Evolutionary conservation across 2,329 filamentous ascomycete genomes (phyloP), one percentile per base, ranked within the genome.

Genomic region (Periconia sp.): DNA sequence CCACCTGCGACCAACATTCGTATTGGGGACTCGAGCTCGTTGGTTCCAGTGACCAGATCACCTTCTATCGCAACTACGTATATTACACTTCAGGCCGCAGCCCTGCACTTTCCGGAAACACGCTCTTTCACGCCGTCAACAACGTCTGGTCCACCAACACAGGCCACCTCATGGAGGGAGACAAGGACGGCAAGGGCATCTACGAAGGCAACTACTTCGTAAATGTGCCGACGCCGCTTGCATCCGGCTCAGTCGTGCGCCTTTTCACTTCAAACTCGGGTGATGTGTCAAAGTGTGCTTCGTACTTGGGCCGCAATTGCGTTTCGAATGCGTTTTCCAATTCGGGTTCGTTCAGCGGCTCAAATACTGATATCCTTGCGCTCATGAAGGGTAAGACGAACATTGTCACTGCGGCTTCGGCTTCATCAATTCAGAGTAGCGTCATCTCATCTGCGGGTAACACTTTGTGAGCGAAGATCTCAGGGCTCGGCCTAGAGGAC

Each of bases 1-100:
- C 54, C 3, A 30, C 34, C 36, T 57, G 54, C 40, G 48, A 57
- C 30, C 45, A 41, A 28, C 46, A 56, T 29, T 43, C 53, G 23
- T 57, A 57, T 42, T 57, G 52, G 54, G 46, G 41, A 18, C 40
- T 54, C 18, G 49, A 53, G 28, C 48, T 57, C 38, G 45, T 51
- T 23, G 54, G 49, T 18, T 41, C 33, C 9, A 50, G 40, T 38
- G 54, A 57, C 37, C 25, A 37, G 8, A 56, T 57, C 36, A 55
- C 52, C 25, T 46, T 53, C 44, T 45, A 49, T 24, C 35, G 39
- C 39, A 57, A 56, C 49, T 52, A 57, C 38, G 43, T 54, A 17
- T 43, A 43, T 29, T 51, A 50, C 31, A 51, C 43, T 8, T 37
- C 43, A 6, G 55, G 45, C 6, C 52, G 52, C 15, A 43, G 46